Evolutionary conservation across 176 grass and related monocot genomes (phyloP).

Genomic region (Leersia perrieri): DNA sequence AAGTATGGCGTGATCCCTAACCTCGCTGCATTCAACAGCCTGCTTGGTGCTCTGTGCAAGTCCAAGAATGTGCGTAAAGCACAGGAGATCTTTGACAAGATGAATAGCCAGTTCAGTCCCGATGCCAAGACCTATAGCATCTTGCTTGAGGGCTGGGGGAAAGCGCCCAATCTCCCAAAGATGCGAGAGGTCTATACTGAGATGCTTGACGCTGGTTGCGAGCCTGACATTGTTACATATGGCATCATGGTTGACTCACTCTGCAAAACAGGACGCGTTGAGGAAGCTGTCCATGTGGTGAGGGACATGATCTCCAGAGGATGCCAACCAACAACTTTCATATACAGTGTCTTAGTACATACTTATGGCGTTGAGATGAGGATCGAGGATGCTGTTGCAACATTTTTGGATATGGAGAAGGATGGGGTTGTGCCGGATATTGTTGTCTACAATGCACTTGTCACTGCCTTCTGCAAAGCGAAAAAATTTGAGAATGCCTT

Average conservation of each 20-base stretch:
- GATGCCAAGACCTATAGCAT: conserved; percentile 95
- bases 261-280: conserved; percentile 68
- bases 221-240: conserved; percentile 91
- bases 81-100: conserved; percentile 85
- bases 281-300: conserved; percentile 73
- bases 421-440: conserved; percentile 79
- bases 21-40: conserved; percentile 65
- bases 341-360: conserved; percentile 82
- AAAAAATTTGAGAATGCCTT: conserved; percentile 80
- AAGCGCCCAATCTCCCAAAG: conserved; percentile 83
- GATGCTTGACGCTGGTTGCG: conserved; percentile 62
- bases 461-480: conserved; percentile 76
- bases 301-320: conserved; percentile 61
- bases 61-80: conserved; percentile 92
- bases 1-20: conserved; percentile 63
- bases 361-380: conserved; percentile 75
- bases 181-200: conserved; percentile 78
- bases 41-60: conserved; percentile 73
- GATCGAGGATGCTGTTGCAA: conserved; percentile 79
- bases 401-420: conserved; percentile 87
- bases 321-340: conserved; percentile 73
- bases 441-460: conserved; percentile 81
- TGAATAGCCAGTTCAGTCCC: conserved; percentile 47
- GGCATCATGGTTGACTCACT: conserved; percentile 92
- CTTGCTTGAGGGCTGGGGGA: conserved; percentile 94